Evolutionary conservation across 116 monocot species (phyloP).

Genomic region (Phalaenopsis hybrid): DNA sequence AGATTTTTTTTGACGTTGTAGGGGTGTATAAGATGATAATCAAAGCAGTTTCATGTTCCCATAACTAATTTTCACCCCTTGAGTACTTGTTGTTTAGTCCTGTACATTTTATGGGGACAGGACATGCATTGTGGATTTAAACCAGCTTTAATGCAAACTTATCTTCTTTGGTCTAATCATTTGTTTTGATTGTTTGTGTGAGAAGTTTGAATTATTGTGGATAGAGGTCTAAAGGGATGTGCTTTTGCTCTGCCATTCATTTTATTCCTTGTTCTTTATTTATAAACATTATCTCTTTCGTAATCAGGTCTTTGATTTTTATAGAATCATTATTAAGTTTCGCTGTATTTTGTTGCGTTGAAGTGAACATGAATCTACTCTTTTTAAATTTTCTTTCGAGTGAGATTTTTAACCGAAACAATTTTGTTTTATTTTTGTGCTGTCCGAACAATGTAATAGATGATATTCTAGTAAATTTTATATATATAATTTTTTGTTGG

Average conservation of each 20-base stretch:
- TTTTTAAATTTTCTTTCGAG: background rate
- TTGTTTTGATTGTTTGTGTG: background rate
- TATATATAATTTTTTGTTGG: background rate
- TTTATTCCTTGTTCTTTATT: no score
- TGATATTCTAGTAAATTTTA: background rate
- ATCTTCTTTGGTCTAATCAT: background rate
- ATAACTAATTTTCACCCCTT: background rate
- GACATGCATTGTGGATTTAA: background rate
- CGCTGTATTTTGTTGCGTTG: background rate
- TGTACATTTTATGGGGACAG: background rate
- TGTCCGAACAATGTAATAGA: background rate
- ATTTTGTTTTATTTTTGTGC: background rate
- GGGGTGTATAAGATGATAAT: background rate
- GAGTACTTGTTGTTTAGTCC: background rate
- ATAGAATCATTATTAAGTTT: background rate
- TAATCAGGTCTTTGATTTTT: no score
- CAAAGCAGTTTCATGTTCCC: background rate
- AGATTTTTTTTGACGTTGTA: background rate
- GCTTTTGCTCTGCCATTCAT: no score
- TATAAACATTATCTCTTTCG: no score
- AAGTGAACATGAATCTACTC: background rate
- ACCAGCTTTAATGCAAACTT: background rate
- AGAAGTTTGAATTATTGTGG: no score
- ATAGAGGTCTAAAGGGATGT: no score
- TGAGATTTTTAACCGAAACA: background rate